Base-by-base conservation (phyloP, 768 basidiomycete species). In the Auricularia sp. region DNA sequence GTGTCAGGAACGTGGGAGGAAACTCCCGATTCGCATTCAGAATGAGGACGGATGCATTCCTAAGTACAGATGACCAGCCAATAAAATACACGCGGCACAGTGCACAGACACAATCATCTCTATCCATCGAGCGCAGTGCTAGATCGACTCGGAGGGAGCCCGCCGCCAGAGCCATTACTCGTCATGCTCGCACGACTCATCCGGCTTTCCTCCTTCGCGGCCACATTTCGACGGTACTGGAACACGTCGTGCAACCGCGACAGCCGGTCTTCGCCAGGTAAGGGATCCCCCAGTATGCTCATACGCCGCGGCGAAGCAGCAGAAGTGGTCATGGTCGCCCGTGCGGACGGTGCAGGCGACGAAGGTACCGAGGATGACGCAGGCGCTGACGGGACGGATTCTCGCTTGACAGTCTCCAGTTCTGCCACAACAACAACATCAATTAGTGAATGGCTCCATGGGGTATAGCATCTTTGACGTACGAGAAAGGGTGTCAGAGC, bases 401-500 rank as follows among this genome's bases (percentile, higher is more conserved):
- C 67, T 36, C 43, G 65, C 64, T 67, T 67, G 64, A 23, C 60
- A 34, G 21, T 53, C 64, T 67, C 16, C 33, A 47, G 62, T 42
- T 59, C 6, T 39, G 62, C 39, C 3, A 36, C n/a, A 14, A 7
- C 29, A 29, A 29, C 3, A 29, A 1, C 39, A 14, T 42, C 39
- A 42, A 42, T 42, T 8, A 42, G 12, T 14, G 39, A 42, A 7
- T 14, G 39, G 12, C 39, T 42, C 39, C 39, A 42, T 14, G 12
- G 8, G 39, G 12, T 42, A 42, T 8, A 51, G 8, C 10, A 53
- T 23, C 36, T 34, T 16, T 23, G 35, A 79, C 88, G 68, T 70
- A 93, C 91, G 90, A 3, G 87, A 88, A 51, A 93, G 72, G 1
- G 90, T 91, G 69, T 89, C 84, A n/a, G 88, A 83, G n/a, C 92